Conservation (phyloP, 2,329 filamentous ascomycete species). For the Hymenoscyphus salicellus region DNA sequence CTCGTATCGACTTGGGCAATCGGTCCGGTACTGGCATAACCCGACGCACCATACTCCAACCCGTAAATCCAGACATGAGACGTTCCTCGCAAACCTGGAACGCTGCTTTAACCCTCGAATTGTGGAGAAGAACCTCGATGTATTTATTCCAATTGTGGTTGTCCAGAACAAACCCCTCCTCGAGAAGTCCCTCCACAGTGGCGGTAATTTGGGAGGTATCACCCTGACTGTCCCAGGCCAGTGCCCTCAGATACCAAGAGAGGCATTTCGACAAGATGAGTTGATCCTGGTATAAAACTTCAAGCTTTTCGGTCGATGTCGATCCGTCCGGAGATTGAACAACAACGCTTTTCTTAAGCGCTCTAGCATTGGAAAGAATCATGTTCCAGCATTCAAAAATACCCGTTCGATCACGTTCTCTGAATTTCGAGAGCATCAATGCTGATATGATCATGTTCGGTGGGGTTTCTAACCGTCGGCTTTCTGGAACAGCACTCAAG, state of each 20-base stretch:
- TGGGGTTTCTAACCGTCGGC: constrained; percentile 37
- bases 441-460: constrained; percentile 58
- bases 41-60: constrained; percentile 53
- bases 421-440: constrained; percentile 65
- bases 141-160: constrained; percentile 78
- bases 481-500: constrained; percentile 40
- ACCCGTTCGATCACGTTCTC: constrained; percentile 54
- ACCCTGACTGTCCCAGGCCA: constrained; percentile 47
- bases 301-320: neutral
- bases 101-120: constrained; percentile 60
- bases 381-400: constrained; percentile 67
- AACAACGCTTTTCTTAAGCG: constrained; percentile 12
- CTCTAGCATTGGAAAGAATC: constrained; percentile 22
- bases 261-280: constrained; percentile 44
- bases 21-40: constrained; percentile 25
- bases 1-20: constrained; percentile 28
- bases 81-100: constrained; percentile 72
- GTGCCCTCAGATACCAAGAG: constrained; percentile 47
- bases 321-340: constrained; percentile 12
- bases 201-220: constrained; percentile 50
- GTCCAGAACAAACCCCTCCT: constrained; percentile 69
- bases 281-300: constrained; percentile 34
- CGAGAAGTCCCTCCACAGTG: constrained; percentile 48
- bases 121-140: constrained; percentile 60
- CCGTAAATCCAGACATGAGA: constrained; percentile 75